Base-by-base conservation (phyloP, 23 red algal species). In the Chondrus crispus region DNA sequence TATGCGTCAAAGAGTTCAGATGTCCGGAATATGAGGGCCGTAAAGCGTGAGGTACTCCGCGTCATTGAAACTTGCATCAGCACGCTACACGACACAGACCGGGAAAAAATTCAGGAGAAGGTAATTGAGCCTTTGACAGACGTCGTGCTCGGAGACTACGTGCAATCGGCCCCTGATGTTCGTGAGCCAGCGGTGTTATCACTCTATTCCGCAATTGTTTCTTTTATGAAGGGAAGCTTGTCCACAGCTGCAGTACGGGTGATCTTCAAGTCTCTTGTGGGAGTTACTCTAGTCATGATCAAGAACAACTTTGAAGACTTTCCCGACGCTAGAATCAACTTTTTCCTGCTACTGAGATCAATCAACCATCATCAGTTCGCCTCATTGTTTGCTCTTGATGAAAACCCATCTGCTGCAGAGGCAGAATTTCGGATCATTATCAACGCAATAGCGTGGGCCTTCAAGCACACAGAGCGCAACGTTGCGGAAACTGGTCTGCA, bases 271-370 rank as follows among this genome's bases (percentile, higher is more conserved):
- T 87, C 75, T 37, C 58, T 93, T 29, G 85, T 98, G 47, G 86
- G 68, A 48, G 70, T 70, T 18, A 98, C 97, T 18, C 76, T 98
- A 37, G 93, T 96, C 40, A 98, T 98, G 97, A 98, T 98, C 68
- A 96, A 90, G 86, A 98, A 91, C 44, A 98, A 98, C 74, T 98
- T 98, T 83, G 93, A 98, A 85, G 97, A 98, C 84, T 98, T 96
- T 84, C 97, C 97, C 18, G 97, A 98, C 49, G 81, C 93, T 33
- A 90, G 97, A 20, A 85, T 95, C 62, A 81, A 94, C 87, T 93
- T 98, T 33, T 98, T 98, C 85, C 64, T 93, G 74, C 86, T 98
- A 4, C 55, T 98, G 49, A 69, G 93, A 80, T 75, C 94, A 1
- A 96, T 98, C 54, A 94, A 96, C 77, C 81, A 93, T 54, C 86